phyloP scores from a whole-genome alignment of 495 filamentous ascomycete genomes.

The Penicillium egyptiacum region DNA sequence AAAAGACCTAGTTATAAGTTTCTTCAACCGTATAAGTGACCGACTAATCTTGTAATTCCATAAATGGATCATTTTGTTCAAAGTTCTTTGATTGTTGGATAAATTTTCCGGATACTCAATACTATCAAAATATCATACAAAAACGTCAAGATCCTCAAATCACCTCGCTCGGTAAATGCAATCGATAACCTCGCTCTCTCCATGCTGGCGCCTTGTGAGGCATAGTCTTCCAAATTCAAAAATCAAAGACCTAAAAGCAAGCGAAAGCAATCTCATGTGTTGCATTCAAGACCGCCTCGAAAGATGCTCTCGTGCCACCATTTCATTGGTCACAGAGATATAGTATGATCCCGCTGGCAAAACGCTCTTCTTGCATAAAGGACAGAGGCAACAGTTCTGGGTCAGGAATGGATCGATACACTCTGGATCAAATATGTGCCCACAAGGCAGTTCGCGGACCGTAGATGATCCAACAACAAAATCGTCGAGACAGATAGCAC shows the following conservation, averaged over 20 bases:
- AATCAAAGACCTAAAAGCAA: not conserved
- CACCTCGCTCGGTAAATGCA: constrained; percentile 5
- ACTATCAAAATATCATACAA: not conserved
- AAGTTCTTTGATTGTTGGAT: not conserved
- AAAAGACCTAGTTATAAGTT: not conserved
- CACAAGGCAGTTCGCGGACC: constrained; percentile 82
- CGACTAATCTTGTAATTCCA: not conserved
- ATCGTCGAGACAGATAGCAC: constrained; percentile 83
- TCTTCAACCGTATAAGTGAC: not conserved
- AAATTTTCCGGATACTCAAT: not conserved
- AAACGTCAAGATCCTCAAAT: not conserved
- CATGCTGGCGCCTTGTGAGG: not conserved
- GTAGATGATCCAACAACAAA: constrained; percentile 65
- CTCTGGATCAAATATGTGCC: constrained; percentile 86
- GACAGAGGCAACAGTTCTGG: constrained; percentile 74
- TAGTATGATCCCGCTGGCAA: constrained; percentile 67
- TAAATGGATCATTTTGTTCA: not conserved
- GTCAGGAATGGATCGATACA: constrained; percentile 82
- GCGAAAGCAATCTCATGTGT: not conserved
- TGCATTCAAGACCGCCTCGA: constrained; percentile 13
- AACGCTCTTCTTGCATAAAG: constrained; percentile 79
- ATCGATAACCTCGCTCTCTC: not conserved
- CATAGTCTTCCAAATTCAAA: not conserved
- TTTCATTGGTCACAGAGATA: constrained; percentile 70
- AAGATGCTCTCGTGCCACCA: constrained; percentile 70